Evolutionary conservation across 2,329 filamentous ascomycete species (phyloP).

Genomic region (Cryphonectria nitschkei): DNA sequence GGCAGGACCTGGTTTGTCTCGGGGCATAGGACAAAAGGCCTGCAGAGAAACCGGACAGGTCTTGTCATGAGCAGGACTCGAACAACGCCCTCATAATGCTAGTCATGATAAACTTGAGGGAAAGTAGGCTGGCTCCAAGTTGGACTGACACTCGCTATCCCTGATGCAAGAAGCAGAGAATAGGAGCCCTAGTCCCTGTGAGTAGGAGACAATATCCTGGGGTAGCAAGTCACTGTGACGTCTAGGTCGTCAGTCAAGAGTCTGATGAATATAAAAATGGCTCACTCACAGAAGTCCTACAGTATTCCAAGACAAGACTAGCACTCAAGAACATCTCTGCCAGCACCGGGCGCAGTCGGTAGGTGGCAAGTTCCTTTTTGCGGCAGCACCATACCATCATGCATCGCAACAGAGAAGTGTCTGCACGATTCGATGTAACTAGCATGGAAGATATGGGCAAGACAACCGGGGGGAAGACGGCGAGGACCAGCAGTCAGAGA

Average conservation of each 20-base stretch:
- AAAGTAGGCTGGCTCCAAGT: background rate
- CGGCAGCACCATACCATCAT: background rate
- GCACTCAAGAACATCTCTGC: background rate
- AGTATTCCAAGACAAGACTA: background rate
- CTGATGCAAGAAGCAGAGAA: background rate
- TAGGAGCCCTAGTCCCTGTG: background rate
- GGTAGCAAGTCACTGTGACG: background rate
- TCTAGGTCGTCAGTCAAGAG: background rate
- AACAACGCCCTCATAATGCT: background rate
- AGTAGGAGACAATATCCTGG: background rate
- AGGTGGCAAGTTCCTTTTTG: background rate
- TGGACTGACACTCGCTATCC: background rate
- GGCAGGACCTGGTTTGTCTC: background rate
- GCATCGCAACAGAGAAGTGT: background rate
- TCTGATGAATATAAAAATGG: background rate
- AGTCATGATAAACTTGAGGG: background rate
- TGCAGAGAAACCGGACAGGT: no score
- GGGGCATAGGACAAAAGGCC: background rate
- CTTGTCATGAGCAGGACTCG: background rate
- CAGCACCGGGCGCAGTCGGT: background rate
- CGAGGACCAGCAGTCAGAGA: background rate
- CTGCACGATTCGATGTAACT: background rate
- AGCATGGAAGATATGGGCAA: background rate
- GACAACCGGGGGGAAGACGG: background rate
- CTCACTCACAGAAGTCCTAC: background rate